Base-by-base conservation (phyloP, 2,329 filamentous ascomycete species). In the Colletotrichum sp. region DNA sequence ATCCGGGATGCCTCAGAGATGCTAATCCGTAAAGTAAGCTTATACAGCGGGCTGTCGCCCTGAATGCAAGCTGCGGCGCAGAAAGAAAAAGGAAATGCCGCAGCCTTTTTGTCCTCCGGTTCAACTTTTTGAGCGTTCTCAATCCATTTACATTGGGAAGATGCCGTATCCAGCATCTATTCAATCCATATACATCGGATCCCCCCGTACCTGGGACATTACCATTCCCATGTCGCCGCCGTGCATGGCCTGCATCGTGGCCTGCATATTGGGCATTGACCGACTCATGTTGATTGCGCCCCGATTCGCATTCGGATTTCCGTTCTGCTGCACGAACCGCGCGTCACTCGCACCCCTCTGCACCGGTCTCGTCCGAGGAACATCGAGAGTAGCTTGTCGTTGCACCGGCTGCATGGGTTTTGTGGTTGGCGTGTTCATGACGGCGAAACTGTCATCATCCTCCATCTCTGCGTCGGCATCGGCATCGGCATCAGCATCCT, bases 371-470 rank as follows among this genome's bases (percentile, higher is more conserved):
- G 85, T 85, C 44, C 87, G 84, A 6, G 86, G 82, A 18, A 89
- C 85, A 18, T 89, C 87, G 15, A 90, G 84, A 6, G 85, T 83
- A 13, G 83, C 80, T 39, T 87, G 85, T 59, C 85, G 83, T 71
- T 86, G 86, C 72, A 87, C 81, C 18, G 84, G 81, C 24, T 84
- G 82, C 59, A 78, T 77, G 21, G 80, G 78, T 74, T 88, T 87
- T 8, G 83, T 78, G 6, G 85, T 81, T 30, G 86, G 85, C 5
- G 85, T 81, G 67, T 84, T 85, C 80, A 91, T 88, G 69, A 90
- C 88, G 9, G 88, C 86, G 76, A 90, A 91, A 69, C 85, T 87
- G 62, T 91, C 90, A 68, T 90, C 90, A 49, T 92, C 90, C 62
- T 92, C 90, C 90, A 92, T 92, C 72, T 89, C 88, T 10, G 70